Evolutionary conservation across 2,329 filamentous ascomycete species (phyloP).

Genomic region (Monilinia laxa): DNA sequence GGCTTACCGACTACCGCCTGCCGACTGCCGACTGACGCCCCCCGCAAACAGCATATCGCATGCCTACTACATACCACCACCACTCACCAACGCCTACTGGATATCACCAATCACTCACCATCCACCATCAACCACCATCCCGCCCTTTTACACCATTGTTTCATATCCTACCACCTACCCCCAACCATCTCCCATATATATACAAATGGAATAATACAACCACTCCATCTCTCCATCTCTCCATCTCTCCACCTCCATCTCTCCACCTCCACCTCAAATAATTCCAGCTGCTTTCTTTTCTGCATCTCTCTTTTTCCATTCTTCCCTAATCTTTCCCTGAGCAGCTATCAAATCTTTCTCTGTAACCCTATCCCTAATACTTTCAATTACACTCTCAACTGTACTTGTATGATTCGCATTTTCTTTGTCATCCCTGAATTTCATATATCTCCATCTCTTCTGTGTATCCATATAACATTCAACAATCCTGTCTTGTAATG

Average conservation of each 20-base stretch:
- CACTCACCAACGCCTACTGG: too few relatives aligned
- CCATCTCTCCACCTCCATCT: not conserved
- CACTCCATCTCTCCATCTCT: not conserved
- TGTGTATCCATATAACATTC: constrained; percentile 82
- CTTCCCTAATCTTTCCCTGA: constrained; percentile 69
- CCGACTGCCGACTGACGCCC: too few relatives aligned
- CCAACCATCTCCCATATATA: not conserved
- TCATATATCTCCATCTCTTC: constrained; percentile 79
- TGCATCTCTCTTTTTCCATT: constrained; percentile 62
- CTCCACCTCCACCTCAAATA: not conserved
- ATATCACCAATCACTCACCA: not conserved
- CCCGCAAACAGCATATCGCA: too few relatives aligned
- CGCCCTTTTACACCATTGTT: not conserved
- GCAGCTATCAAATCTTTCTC: constrained; percentile 74
- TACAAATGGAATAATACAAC: not conserved
- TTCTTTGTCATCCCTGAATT: constrained; percentile 88
- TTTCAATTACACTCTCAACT: constrained; percentile 82
- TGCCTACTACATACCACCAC: too few relatives aligned
- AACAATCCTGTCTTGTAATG: constrained; percentile 82
- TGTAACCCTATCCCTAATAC: constrained; percentile 81
- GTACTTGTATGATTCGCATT: constrained; percentile 87
- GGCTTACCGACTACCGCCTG: too few relatives aligned
- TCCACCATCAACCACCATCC: not conserved
- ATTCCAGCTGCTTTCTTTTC: constrained; percentile 24
- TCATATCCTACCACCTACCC: not conserved